Base-by-base conservation (phyloP, 306 rosid genomes). In the Prunus salicina region DNA sequence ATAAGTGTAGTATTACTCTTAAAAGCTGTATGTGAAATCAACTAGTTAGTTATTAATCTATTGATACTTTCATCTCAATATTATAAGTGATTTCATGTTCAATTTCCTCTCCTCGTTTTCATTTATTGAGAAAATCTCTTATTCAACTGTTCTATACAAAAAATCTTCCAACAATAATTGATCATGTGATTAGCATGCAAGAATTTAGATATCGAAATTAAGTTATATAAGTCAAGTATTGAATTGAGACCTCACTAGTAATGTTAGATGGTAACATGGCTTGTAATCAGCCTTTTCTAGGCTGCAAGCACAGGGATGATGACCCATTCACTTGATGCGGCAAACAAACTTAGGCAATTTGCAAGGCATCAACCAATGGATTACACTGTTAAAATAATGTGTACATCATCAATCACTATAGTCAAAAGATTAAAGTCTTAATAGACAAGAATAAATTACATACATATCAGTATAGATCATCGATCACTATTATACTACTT, bases 201-300 rank as follows among this genome's bases (percentile, higher is more conserved):
- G 12, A 56, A 47, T 14, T 56, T 9, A 4, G 20, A n/a, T n/a
- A 10, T 19, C 10, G 8, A 10, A 20, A 56, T 20, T n/a, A 56
- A 9, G 25, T 20, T 56, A 5, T 51, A 22, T 11, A 24, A 32
- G 16, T n/a, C 9, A 15, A 49, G 25, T 28, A 8, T 24, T 30
- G 9, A 51, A 10, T 18, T 70, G 41, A 12, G 11, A 70, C 10
- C 53, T 58, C 2, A 3, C 30, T 55, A 58, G 9, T 9, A 12
- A 30, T 73, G 38, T 22, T 50, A 71, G 71, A 50, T 64, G 62
- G 64, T 12, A 8, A 74, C 46, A 64, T 12, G 20, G 62, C 14
- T 49, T 49, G 51, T 38, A 75, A 46, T 46, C 13, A 75, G 52
- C 49, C 52, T 25, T 30, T 75, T 64, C 52, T n/a, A 75, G 46